A percentile compares a stretch with the other conserved stretches of the same genome.
Evolutionary conservation across 805 yeast species (phyloP).

Genomic region (Danielia oregonensis): DNA sequence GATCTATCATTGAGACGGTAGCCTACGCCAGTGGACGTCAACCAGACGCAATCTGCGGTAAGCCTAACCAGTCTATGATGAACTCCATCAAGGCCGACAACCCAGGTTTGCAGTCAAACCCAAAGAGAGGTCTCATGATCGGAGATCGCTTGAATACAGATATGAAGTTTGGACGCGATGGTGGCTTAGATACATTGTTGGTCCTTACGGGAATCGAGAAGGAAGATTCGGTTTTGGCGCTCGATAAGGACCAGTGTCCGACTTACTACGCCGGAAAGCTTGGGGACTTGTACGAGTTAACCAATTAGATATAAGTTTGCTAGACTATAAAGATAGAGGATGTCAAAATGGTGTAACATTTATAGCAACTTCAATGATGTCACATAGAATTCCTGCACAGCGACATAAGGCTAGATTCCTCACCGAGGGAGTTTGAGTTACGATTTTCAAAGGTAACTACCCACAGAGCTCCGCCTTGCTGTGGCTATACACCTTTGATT

Average conservation of each 20-base stretch:
- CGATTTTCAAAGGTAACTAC: too few relatives aligned
- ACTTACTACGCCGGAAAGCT: slow-evolving; percentile 64
- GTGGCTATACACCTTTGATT: too few relatives aligned
- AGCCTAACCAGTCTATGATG: slow-evolving; percentile 88
- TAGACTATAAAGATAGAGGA: slow-evolving; percentile 1
- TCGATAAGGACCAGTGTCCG: slow-evolving; percentile 47
- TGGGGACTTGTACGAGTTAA: slow-evolving; percentile 69
- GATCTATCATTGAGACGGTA: slow-evolving; percentile 78
- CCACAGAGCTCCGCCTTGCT: too few relatives aligned
- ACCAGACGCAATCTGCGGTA: slow-evolving; percentile 85
- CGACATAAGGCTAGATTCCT: too few relatives aligned
- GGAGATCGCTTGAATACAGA: slow-evolving; percentile 96
- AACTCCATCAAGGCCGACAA: slow-evolving; percentile 75
- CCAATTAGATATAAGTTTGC: too few relatives aligned
- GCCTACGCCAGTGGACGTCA: slow-evolving; percentile 72
- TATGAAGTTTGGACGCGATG: slow-evolving; percentile 84
- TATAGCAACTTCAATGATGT: neutral
- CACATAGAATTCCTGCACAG: neutral
- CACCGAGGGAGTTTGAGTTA: too few relatives aligned
- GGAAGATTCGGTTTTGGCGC: slow-evolving; percentile 52
- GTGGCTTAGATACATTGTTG: slow-evolving; percentile 80
- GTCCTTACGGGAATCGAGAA: slow-evolving; percentile 92
- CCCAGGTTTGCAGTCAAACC: slow-evolving; percentile 43
- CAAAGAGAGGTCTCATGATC: slow-evolving; percentile 74
- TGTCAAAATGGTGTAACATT: neutral